Percentiles rank a stretch among this genome's conserved stretches.
These are phyloP conservation scores for Myriangium duriaei DNA, from an alignment of 2,329 filamentous ascomycete species.

Conservation along the genomic window DNA sequence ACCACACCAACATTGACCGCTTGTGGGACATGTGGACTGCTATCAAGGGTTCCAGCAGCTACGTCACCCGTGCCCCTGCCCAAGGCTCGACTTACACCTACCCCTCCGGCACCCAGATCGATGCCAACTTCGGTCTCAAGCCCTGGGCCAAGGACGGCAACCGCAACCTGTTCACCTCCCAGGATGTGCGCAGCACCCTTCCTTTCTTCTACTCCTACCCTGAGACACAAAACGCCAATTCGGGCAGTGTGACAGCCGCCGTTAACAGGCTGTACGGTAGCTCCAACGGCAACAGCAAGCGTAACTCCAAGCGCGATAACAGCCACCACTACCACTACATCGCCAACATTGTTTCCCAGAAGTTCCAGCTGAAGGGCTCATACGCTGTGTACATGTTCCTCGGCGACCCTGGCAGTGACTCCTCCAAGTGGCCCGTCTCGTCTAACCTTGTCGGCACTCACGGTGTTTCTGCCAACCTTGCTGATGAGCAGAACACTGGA, in stretches of 20 bases:
- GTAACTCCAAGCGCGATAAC: slow-evolving; percentile 19
- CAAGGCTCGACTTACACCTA: slow-evolving; percentile 50
- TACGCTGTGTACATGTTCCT: slow-evolving; percentile 60
- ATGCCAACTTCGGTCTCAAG: slow-evolving; percentile 36
- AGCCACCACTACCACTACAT: slow-evolving; percentile 51
- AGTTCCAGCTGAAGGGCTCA: slow-evolving; percentile 47
- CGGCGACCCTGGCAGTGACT: slow-evolving; percentile 36
- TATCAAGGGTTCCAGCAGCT: slow-evolving; percentile 51
- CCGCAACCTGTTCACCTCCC: slow-evolving; percentile 57
- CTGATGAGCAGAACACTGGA: slow-evolving; percentile 8
- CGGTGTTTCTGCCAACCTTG: slow-evolving; percentile 31
- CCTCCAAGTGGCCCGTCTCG: slow-evolving; percentile 39
- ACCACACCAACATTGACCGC: slow-evolving; percentile 64
- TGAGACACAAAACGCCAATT: slow-evolving; percentile 40
- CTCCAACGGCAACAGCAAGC: slow-evolving; percentile 5
- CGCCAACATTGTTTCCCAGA: slow-evolving; percentile 51
- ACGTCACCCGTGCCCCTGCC: slow-evolving; percentile 44
- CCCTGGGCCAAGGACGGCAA: slow-evolving; percentile 51
- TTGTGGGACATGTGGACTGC: slow-evolving; percentile 66
- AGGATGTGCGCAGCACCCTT: slow-evolving; percentile 44
- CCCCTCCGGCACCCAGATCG: slow-evolving; percentile 34
- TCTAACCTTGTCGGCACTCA: slow-evolving; percentile 50
- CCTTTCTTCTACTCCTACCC: slow-evolving; percentile 64
- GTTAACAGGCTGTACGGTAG: slow-evolving; percentile 53
- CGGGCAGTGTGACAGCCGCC: slow-evolving; percentile 33